Percentiles rank a stretch among this genome's conserved stretches.
phyloP scores from a whole-genome alignment of 2,329 filamentous ascomycete species.

The Aureobasidium subglaciale region DNA sequence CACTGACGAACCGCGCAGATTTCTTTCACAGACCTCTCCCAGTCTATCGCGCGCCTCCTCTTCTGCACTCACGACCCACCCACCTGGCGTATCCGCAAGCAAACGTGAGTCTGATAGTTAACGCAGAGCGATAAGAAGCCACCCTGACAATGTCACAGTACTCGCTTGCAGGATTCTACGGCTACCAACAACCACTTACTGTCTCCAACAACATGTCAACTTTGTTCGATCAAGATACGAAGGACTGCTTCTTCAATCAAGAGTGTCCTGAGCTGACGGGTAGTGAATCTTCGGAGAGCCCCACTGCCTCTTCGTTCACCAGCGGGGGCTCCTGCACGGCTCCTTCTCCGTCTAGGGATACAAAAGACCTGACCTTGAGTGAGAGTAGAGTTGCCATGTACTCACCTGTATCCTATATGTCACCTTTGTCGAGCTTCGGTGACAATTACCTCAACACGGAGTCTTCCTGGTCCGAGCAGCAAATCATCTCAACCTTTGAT shows the following conservation, averaged over 20 bases:
- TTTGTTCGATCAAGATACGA: neutral
- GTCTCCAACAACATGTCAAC: neutral
- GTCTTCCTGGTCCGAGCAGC: neutral
- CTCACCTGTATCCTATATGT: neutral
- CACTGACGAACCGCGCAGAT: constrained; percentile 9
- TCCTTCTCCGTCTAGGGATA: neutral
- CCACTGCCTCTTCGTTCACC: neutral
- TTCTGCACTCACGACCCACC: neutral
- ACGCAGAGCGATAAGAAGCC: neutral
- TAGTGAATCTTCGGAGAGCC: neutral
- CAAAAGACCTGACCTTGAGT: neutral
- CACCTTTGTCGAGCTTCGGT: neutral
- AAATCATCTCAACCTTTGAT: neutral
- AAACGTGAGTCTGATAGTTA: constrained; percentile 6
- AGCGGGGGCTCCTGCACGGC: neutral
- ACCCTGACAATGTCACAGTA: neutral
- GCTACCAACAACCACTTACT: neutral
- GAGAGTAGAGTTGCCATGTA: neutral
- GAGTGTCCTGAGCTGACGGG: constrained; percentile 11
- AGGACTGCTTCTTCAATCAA: constrained; percentile 5
- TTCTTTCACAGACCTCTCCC: neutral
- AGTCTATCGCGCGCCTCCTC: neutral
- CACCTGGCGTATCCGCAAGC: neutral
- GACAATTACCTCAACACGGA: neutral
- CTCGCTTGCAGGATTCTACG: neutral